These are phyloP conservation scores for Pestalotiopsis sp. DNA, from an alignment of 2,329 filamentous ascomycete species.

Conservation along the genomic window DNA sequence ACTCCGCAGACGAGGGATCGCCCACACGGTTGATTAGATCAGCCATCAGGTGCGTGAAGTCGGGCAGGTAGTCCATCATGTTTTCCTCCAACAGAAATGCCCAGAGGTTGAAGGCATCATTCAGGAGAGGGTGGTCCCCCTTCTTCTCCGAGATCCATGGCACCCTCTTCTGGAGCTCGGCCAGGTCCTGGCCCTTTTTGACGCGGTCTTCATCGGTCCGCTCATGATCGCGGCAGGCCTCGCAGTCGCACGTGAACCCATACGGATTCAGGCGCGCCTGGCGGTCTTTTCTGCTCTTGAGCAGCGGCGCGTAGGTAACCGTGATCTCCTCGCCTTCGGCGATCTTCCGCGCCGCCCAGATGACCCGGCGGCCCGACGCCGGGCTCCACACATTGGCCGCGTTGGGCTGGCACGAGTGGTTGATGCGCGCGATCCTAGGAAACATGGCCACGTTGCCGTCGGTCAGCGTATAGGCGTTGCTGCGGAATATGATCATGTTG, in stretches of 20 bases:
- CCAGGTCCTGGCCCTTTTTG: slow-evolving; percentile 16
- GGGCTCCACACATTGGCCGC: slow-evolving; percentile 33
- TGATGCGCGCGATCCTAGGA: slow-evolving; percentile 36
- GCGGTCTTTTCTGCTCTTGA: slow-evolving; percentile 30
- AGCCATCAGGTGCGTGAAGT: slow-evolving; percentile 3
- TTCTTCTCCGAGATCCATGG: not conserved
- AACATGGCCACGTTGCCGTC: slow-evolving; percentile 34
- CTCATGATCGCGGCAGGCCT: slow-evolving; percentile 12
- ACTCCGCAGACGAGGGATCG: not conserved
- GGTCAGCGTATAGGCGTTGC: slow-evolving; percentile 38
- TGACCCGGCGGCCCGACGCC: not conserved
- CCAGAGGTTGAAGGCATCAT: not conserved
- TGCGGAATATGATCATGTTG: slow-evolving; percentile 36
- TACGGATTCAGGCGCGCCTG: slow-evolving; percentile 35
- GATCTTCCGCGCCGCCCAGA: slow-evolving; percentile 32
- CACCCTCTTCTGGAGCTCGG: slow-evolving; percentile 14
- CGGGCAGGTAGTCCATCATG: slow-evolving; percentile 12
- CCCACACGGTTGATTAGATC: not conserved
- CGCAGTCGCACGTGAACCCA: slow-evolving; percentile 21
- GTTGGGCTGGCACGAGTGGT: slow-evolving; percentile 41
- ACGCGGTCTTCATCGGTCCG: slow-evolving; percentile 12
- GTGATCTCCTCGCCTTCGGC: slow-evolving; percentile 38
- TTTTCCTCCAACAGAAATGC: slow-evolving; percentile 8
- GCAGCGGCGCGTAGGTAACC: slow-evolving; percentile 38
- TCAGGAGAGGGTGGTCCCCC: slow-evolving; percentile 33